These are phyloP conservation scores for Neofusicoccum sp. DNA, from an alignment of 2,329 filamentous ascomycete species.

Conservation along the genomic window DNA sequence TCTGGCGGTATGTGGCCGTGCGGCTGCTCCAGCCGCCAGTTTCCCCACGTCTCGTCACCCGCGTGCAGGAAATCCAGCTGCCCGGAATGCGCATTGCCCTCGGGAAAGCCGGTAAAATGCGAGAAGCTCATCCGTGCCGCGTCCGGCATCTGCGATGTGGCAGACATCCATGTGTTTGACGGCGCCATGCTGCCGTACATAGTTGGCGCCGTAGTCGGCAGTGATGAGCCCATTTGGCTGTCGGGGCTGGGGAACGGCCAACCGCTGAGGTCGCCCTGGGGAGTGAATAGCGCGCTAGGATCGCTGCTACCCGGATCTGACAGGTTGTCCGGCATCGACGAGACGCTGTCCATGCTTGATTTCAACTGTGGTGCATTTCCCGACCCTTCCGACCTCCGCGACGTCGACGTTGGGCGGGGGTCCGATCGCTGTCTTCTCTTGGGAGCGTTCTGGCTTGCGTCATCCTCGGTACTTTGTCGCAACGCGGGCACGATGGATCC, in stretches of 20 bases:
- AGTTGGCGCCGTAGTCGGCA: not conserved
- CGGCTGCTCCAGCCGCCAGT: constrained; percentile 6
- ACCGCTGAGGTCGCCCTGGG: not conserved
- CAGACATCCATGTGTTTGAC: constrained; percentile 1
- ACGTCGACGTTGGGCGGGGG: not conserved
- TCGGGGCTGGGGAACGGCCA: constrained; percentile 5
- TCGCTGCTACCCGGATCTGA: not conserved
- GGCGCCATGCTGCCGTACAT: not conserved
- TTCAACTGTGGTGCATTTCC: not conserved
- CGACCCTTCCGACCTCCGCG: not conserved
- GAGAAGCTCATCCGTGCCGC: constrained; percentile 9
- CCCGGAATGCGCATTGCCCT: not conserved
- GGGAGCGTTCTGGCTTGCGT: not conserved
- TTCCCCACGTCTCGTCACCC: not conserved
- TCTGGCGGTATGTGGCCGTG: not conserved
- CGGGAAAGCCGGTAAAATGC: not conserved
- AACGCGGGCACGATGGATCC: constrained; percentile 2
- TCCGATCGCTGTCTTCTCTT: constrained; percentile 2
- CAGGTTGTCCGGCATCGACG: not conserved
- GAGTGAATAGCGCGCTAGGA: not conserved
- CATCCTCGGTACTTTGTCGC: not conserved
- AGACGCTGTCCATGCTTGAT: not conserved
- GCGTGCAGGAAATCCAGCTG: not conserved
- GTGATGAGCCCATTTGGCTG: not conserved
- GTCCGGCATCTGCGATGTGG: constrained; percentile 4